Evolutionary conservation across 2,329 filamentous ascomycete genomes (phyloP), one percentile per base, ranked within the genome.

Genomic region (Gaeumannomyces tritici): DNA sequence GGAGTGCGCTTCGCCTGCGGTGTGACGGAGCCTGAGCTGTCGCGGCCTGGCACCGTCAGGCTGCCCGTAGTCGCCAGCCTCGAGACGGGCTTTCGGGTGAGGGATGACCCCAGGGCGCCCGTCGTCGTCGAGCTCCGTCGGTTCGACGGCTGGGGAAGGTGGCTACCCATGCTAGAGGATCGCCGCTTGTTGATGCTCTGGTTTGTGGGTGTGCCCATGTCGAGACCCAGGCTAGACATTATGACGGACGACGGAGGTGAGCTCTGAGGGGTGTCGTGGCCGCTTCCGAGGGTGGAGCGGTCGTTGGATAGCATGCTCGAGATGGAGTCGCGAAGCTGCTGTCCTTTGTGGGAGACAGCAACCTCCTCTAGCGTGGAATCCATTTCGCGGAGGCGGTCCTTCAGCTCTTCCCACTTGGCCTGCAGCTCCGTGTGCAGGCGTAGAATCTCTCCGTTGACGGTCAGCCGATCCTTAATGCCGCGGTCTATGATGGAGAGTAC

Each of bases 401-500:
- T 91, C 61, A 97, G 77, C 24, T 84, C 83, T 66, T 88, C 84
- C 85, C 93, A 96, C 69, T 89, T 88, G n/a, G 85, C 81, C 70
- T 91, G 88, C 78, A 97, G 89, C 69, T 98, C 93, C 8, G 86
- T 84, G 69, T 96, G 89, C 35, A 98, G 79, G 57, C 92, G 86
- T 31, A 98, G 75, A 65, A 98, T 95, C 75, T 98, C 95, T 57
- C 95, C 95, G 71, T 99, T 98, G 62, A 98, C 91, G 0, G 95
- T 98, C 60, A 97, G 80, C n/a, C 95, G 86, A 70, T 98, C 92
- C 71, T 90, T 90, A 70, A 98, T 89, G n/a, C 95, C 95, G 71
- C 91, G 93, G 68, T 97, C 91, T 60, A 98, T 97, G 71, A 98
- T 96, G 54, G 89, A 87, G 24, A 98, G 77, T 9, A 99, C 91